Evolutionary conservation across 176 grass and related monocot species (phyloP).

Genomic region (barley (Hordeum vulgare)): MorexV3_pseudomolecules_assembly NC_058519.1:111608265-111608764

Average conservation of each 20-base stretch:
- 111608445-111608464: constrained; percentile 54
- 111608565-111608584: not conserved
- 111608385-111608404: constrained; percentile 15
- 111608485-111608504: constrained; percentile 29
- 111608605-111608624: constrained; percentile 5
- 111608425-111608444: constrained; percentile 65
- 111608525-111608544: not conserved
- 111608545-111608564: not conserved
- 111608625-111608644: constrained; percentile 33
- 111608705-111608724: constrained; percentile 24
- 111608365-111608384: not conserved
- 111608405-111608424: constrained; percentile 84
- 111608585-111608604: not conserved
- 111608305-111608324: not conserved
- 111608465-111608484: constrained; percentile 45
- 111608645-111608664: constrained; percentile 53
- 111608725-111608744: not conserved
- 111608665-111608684: constrained; percentile 58
- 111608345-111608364: not conserved
- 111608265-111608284: not conserved
- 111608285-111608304: not conserved
- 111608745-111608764: constrained; percentile 7
- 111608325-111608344: not conserved
- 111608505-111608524: not conserved
- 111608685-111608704: constrained; percentile 72